Conservation (phyloP, 2,329 filamentous ascomycete species). For the Aspergillus novofumigatus region DNA sequence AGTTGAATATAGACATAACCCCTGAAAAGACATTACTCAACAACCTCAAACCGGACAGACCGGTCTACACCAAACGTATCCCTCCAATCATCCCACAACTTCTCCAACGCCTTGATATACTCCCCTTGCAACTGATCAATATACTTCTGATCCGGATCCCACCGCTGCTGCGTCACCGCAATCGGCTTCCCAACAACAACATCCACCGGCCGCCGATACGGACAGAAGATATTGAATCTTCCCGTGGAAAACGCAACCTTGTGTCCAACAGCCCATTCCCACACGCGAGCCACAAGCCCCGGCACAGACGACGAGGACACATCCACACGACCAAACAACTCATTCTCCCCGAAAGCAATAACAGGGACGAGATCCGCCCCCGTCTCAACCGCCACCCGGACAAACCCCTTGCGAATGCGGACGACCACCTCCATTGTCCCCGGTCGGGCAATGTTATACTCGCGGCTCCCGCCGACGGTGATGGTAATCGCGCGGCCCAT, state of each 20-base stretch:
- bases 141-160: slow-evolving; percentile 61
- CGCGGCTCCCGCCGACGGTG: slow-evolving; percentile 78
- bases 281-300: slow-evolving; percentile 56
- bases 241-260: slow-evolving; percentile 79
- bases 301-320: slow-evolving; percentile 60
- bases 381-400: slow-evolving; percentile 77
- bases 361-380: slow-evolving; percentile 82
- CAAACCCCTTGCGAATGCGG: slow-evolving; percentile 75
- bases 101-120: slow-evolving; percentile 56
- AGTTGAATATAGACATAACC: too few species aligned
- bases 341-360: slow-evolving; percentile 80
- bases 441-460: slow-evolving; percentile 75
- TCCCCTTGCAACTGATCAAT: slow-evolving; percentile 68
- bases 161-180: slow-evolving; percentile 50
- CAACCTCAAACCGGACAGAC: slow-evolving; percentile 25
- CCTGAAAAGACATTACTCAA: slow-evolving; percentile 6
- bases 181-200: slow-evolving; percentile 77
- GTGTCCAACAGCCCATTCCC: slow-evolving; percentile 67
- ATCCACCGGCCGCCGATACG: slow-evolving; percentile 75
- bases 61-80: slow-evolving; percentile 23
- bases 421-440: slow-evolving; percentile 70
- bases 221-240: slow-evolving; percentile 73
- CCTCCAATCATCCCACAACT: slow-evolving; percentile 28
- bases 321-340: slow-evolving; percentile 77
- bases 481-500: slow-evolving; percentile 86